These are phyloP conservation scores for Naumovozyma baii DNA, from an alignment of 805 yeast species.

Conservation along the genomic window DNA sequence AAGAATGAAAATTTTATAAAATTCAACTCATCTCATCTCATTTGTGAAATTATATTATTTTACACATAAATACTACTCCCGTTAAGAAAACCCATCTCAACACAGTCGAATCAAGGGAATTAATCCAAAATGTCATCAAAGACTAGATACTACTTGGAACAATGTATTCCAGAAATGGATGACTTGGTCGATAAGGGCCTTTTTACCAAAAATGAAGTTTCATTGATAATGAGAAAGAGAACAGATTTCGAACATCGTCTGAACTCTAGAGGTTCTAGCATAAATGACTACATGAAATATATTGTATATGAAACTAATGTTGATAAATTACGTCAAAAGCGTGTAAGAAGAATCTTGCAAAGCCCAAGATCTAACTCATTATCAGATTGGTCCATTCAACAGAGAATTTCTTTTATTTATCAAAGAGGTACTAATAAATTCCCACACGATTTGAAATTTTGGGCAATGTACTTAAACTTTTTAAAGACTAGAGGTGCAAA, in stretches of 20 bases:
- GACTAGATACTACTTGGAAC: slow-evolving; percentile 48
- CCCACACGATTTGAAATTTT: slow-evolving; percentile 66
- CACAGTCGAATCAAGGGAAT: slow-evolving; percentile 4
- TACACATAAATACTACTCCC: too few relatives aligned
- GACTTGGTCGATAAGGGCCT: slow-evolving; percentile 75
- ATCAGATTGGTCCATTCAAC: slow-evolving; percentile 79
- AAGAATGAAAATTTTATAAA: slow-evolving; percentile 9
- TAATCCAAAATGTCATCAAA: slow-evolving; percentile 38
- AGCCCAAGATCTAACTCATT: slow-evolving; percentile 53
- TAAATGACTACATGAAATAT: slow-evolving; percentile 69
- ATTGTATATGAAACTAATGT: slow-evolving; percentile 71
- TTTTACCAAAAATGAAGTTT: slow-evolving; percentile 74
- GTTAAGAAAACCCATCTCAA: slow-evolving; percentile 9
- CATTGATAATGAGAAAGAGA: slow-evolving; percentile 79
- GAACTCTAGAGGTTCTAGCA: slow-evolving; percentile 69
- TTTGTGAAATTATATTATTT: neutral
- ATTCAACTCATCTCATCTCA: slow-evolving; percentile 11
- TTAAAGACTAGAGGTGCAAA: slow-evolving; percentile 43
- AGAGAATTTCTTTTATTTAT: slow-evolving; percentile 72
- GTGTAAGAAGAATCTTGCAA: slow-evolving; percentile 52
- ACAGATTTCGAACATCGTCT: slow-evolving; percentile 93
- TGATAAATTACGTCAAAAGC: slow-evolving; percentile 65
- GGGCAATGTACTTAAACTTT: slow-evolving; percentile 68
- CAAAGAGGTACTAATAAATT: slow-evolving; percentile 75
- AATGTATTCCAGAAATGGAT: slow-evolving; percentile 83